These are phyloP conservation scores for Fusarium pilosicola DNA, from an alignment of 2,329 filamentous ascomycete genomes.

Conservation along the genomic window DNA sequence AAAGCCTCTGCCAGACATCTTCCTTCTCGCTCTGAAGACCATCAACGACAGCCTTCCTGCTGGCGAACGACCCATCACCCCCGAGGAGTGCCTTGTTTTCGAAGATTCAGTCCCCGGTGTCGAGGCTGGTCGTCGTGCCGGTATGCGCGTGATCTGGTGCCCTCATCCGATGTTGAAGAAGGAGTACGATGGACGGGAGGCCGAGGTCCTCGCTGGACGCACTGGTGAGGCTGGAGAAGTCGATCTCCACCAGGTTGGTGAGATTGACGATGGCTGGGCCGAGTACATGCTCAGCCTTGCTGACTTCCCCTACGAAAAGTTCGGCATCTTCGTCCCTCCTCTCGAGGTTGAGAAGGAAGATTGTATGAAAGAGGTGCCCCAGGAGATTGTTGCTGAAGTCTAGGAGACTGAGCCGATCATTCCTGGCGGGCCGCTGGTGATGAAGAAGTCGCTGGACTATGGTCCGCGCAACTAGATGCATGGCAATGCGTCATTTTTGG, in stretches of 20 bases:
- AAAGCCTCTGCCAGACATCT: constrained; percentile 96
- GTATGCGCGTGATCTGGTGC: constrained; percentile 94
- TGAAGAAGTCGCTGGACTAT: not conserved
- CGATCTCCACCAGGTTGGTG: constrained; percentile 65
- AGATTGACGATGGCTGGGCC: constrained; percentile 69
- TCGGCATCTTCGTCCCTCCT: constrained; percentile 63
- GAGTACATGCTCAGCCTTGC: constrained; percentile 63
- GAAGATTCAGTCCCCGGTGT: constrained; percentile 95
- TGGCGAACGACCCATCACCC: constrained; percentile 72
- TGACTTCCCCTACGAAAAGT: constrained; percentile 67
- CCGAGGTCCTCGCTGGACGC: constrained; percentile 82
- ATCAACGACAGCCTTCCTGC: constrained; percentile 79
- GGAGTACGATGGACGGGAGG: constrained; percentile 81
- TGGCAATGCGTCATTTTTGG: not conserved
- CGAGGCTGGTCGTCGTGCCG: constrained; percentile 87
- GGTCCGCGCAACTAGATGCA: not conserved
- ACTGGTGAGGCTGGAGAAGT: constrained; percentile 73
- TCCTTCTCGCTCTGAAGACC: constrained; percentile 82
- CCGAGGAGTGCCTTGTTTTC: constrained; percentile 93
- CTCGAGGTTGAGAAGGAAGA: constrained; percentile 55
- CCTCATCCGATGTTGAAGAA: constrained; percentile 82
- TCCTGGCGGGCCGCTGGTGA: not conserved
- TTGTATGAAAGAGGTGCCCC: constrained; percentile 52
- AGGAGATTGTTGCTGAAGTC: constrained; percentile 24
- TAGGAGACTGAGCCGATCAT: constrained; percentile 20